phyloP scores from a whole-genome alignment of 495 filamentous ascomycete species.

The Penicillium cataractarum region DNA sequence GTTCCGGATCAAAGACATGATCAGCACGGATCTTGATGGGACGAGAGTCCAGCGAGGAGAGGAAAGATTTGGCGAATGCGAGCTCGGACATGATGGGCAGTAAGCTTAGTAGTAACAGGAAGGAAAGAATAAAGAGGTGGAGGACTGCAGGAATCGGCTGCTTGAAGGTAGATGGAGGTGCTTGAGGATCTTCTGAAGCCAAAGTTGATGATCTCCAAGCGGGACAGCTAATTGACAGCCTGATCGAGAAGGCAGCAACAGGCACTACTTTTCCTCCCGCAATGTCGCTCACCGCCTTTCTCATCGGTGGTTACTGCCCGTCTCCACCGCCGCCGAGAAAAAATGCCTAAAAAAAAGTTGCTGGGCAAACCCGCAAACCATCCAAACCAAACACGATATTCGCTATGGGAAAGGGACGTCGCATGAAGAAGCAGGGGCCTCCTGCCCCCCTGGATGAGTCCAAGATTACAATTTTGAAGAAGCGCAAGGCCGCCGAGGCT shows the following conservation, averaged over 20 bases:
- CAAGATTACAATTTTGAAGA: conserved; percentile 69
- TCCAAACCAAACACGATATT: conserved; percentile 26
- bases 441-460: conserved; percentile 82
- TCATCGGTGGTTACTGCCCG: conserved; percentile 30
- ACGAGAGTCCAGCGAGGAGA: conserved; percentile 74
- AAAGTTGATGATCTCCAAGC: neutral
- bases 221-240: conserved; percentile 8
- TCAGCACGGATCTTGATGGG: conserved; percentile 78
- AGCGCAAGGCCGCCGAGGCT: conserved; percentile 79
- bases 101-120: neutral
- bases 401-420: conserved; percentile 85
- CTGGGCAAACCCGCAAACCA: conserved; percentile 17
- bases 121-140: neutral
- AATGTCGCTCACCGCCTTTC: conserved; percentile 37
- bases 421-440: conserved; percentile 93
- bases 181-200: neutral
- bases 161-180: neutral
- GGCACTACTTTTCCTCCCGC: neutral
- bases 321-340: conserved; percentile 39
- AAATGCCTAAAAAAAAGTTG: conserved; percentile 39
- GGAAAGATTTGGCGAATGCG: conserved; percentile 79
- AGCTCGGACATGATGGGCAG: conserved; percentile 74
- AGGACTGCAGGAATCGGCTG: neutral
- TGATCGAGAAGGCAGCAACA: conserved; percentile 5
- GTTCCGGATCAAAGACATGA: conserved; percentile 81